These are phyloP conservation scores for Sanghuangporus sanghuang DNA, from an alignment of 1,284 basidiomycete species.

Conservation along the genomic window DNA sequence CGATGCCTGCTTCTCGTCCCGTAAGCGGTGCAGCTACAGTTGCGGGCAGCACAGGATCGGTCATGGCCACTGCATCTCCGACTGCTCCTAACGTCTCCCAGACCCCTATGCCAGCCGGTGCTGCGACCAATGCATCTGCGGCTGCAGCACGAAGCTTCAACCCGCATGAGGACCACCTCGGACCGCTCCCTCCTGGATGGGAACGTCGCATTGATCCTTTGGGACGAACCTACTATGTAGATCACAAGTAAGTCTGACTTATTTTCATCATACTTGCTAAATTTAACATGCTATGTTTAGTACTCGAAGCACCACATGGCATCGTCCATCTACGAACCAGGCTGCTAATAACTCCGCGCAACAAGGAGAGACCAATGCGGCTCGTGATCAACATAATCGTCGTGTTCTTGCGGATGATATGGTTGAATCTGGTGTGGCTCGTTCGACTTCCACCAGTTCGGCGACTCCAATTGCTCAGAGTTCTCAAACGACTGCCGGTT, in stretches of 20 bases:
- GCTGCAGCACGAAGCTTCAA: conserved; percentile 68
- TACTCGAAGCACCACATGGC: conserved; percentile 92
- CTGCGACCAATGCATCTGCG: conserved; percentile 28
- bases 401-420: conserved; percentile 79
- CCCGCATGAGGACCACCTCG: conserved; percentile 80
- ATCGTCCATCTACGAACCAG: conserved; percentile 57
- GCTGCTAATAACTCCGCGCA: conserved; percentile 48
- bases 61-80: conserved; percentile 19
- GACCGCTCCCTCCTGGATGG: conserved; percentile 82
- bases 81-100: conserved; percentile 23
- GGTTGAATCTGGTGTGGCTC: conserved; percentile 48
- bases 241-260: conserved; percentile 55
- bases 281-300: background rate
- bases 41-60: conserved; percentile 18
- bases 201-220: conserved; percentile 90
- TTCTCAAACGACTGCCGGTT: conserved; percentile 65
- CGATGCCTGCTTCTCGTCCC: conserved; percentile 29
- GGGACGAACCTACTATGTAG: conserved; percentile 88
- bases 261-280: background rate
- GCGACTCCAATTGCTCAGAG: conserved; percentile 44
- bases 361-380: conserved; percentile 60
- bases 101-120: conserved; percentile 19
- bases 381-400: conserved; percentile 73
- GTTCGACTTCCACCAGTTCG: conserved; percentile 30
- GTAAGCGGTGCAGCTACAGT: conserved; percentile 26